Percentiles rank a stretch among this genome's conserved stretches.
These are phyloP conservation scores for Debaryomyces sp. DNA, from an alignment of 1,139 yeast genomes.

Conservation along the genomic window DNA sequence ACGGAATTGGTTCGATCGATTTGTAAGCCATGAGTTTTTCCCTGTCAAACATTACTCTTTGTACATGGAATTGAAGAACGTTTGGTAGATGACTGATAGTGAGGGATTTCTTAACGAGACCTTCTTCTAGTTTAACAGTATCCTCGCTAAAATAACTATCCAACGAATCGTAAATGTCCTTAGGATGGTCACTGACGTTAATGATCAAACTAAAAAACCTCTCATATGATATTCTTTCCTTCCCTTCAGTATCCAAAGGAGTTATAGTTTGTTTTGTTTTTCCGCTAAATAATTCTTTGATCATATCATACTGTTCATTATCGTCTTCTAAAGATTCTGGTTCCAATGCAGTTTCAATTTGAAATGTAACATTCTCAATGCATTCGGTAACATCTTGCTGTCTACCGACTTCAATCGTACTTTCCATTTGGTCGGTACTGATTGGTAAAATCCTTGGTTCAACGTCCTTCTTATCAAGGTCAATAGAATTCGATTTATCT, in stretches of 20 bases:
- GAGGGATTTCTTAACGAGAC: conserved; percentile 70
- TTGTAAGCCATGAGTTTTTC: conserved; percentile 75
- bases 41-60: conserved; percentile 88
- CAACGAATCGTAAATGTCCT: conserved; percentile 85
- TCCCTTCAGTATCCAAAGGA: conserved; percentile 39
- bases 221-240: conserved; percentile 72
- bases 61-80: conserved; percentile 87
- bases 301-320: conserved; percentile 79
- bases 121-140: conserved; percentile 68
- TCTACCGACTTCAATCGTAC: conserved; percentile 78
- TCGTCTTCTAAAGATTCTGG: conserved; percentile 69
- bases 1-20: conserved; percentile 79
- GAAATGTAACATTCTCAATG: conserved; percentile 91
- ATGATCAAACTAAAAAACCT: conserved; percentile 80
- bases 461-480: conserved; percentile 3
- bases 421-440: conserved; percentile 65
- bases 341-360: conserved; percentile 84
- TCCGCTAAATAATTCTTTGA: conserved; percentile 83
- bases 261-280: conserved; percentile 48
- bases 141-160: conserved; percentile 85
- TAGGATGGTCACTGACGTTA: conserved; percentile 85
- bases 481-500: neutral
- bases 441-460: conserved; percentile 38
- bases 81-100: conserved; percentile 76
- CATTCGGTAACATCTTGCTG: conserved; percentile 99